phyloP scores from a whole-genome alignment of 345 rosid species.

The Citrus maxima region DNA sequence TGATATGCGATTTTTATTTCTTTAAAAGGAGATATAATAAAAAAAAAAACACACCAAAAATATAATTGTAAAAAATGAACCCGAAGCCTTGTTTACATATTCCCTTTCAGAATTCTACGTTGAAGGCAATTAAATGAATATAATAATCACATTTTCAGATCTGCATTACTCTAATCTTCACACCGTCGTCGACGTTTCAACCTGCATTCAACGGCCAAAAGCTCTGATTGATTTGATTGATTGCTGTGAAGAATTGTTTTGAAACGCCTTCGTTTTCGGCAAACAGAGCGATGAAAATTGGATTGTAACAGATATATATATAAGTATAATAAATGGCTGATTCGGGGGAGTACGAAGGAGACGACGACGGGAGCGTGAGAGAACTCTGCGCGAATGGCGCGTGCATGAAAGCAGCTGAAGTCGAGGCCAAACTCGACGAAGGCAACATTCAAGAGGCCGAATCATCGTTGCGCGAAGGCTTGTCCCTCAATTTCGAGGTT shows the following conservation, averaged over 20 bases:
- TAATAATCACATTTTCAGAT: neutral
- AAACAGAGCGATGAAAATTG: neutral
- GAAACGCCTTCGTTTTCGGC: neutral
- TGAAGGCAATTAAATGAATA: neutral
- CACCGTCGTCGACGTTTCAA: neutral
- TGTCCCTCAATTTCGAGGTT: constrained; percentile 85
- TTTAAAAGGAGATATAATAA: neutral
- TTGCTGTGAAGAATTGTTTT: neutral
- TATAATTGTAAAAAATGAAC: neutral
- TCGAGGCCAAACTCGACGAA: constrained; percentile 87
- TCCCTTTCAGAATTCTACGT: neutral
- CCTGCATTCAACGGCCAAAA: neutral
- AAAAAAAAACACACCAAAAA: neutral
- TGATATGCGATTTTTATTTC: neutral
- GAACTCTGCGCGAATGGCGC: constrained; percentile 72
- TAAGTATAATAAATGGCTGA: constrained; percentile 9
- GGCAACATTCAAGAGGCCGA: constrained; percentile 94
- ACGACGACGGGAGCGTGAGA: constrained; percentile 23
- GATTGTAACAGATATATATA: neutral
- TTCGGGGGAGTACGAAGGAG: constrained; percentile 27
- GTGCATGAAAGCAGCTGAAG: constrained; percentile 60
- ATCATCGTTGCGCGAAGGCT: constrained; percentile 84
- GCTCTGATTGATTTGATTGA: neutral
- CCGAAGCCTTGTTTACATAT: neutral
- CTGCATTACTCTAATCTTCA: neutral